Evolutionary conservation across 2,329 filamentous ascomycete genomes (phyloP).

Genomic region (Fusarium tupiense): DNA sequence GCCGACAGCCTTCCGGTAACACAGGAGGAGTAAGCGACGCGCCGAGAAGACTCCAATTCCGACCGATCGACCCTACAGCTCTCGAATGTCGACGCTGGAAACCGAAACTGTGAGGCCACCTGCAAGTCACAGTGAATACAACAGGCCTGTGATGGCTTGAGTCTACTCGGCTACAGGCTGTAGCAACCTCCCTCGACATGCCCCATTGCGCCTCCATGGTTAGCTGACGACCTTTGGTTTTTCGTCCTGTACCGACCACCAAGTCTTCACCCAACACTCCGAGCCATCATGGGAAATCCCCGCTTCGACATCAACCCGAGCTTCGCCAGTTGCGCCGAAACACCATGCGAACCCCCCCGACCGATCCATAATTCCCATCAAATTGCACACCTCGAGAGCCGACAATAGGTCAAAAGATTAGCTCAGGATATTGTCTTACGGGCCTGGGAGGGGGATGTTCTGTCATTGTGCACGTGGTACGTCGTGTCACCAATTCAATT

Average conservation of each 20-base stretch:
- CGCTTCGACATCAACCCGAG: background rate
- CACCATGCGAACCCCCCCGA: background rate
- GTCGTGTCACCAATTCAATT: accelerated
- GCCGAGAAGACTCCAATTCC: slow-evolving; percentile 43
- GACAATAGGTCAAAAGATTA: background rate
- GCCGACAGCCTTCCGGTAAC: slow-evolving; percentile 35
- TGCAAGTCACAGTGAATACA: slow-evolving; percentile 37
- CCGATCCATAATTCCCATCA: accelerated
- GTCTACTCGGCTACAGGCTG: background rate
- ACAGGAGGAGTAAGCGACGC: slow-evolving; percentile 47
- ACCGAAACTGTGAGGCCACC: background rate
- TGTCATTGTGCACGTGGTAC: background rate
- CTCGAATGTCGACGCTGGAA: slow-evolving; percentile 4
- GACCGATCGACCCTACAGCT: slow-evolving; percentile 48
- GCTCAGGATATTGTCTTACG: accelerated
- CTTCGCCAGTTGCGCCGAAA: background rate
- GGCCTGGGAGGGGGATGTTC: accelerated
- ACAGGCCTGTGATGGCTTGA: slow-evolving; percentile 30
- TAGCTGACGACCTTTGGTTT: too few species aligned
- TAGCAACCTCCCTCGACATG: background rate
- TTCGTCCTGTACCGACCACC: background rate
- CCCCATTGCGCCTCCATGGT: accelerated
- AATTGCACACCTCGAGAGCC: background rate
- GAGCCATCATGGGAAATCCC: background rate
- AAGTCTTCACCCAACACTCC: background rate